Conservation (phyloP, 2,329 filamentous ascomycete genomes). For the Gaeumannomyces tritici region DNA sequence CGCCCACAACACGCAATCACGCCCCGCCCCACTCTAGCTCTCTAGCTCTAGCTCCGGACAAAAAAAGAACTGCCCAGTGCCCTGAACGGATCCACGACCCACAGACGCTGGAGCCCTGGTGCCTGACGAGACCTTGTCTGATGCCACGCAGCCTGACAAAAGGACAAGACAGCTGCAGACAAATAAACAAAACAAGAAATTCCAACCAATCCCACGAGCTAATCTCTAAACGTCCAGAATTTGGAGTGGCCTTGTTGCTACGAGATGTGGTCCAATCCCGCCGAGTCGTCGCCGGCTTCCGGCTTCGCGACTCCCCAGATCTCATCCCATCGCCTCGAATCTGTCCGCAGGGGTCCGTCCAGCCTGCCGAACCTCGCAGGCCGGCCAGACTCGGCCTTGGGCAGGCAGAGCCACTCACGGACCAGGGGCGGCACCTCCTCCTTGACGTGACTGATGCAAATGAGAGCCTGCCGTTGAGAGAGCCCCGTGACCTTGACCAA, state of each 20-base stretch:
- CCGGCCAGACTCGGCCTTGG: conserved; percentile 57
- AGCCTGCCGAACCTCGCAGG: conserved; percentile 56
- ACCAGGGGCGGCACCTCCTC: conserved; percentile 84
- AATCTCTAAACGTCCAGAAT: neutral
- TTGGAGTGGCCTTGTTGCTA: neutral
- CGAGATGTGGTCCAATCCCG: no score
- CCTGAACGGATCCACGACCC: neutral
- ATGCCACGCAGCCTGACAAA: neutral
- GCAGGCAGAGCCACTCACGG: conserved; percentile 77
- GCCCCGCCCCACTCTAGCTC: no score
- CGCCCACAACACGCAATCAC: neutral
- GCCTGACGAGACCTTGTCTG: no score
- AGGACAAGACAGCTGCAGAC: neutral
- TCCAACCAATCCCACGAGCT: neutral
- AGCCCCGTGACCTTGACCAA: conserved; percentile 51
- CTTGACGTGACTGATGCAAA: conserved; percentile 86
- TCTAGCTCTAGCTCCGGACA: neutral
- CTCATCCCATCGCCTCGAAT: conserved; percentile 50
- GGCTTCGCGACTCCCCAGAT: conserved; percentile 44
- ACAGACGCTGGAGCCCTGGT: neutral
- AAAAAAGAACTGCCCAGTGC: neutral
- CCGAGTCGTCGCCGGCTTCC: no score
- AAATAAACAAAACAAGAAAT: neutral
- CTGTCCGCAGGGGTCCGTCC: conserved; percentile 48
- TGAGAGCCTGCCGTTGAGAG: conserved; percentile 62